Evolutionary conservation across 441 rosid species (phyloP), one percentile per base, ranked within the genome.

Genomic region (Gossypium aridum): DNA sequence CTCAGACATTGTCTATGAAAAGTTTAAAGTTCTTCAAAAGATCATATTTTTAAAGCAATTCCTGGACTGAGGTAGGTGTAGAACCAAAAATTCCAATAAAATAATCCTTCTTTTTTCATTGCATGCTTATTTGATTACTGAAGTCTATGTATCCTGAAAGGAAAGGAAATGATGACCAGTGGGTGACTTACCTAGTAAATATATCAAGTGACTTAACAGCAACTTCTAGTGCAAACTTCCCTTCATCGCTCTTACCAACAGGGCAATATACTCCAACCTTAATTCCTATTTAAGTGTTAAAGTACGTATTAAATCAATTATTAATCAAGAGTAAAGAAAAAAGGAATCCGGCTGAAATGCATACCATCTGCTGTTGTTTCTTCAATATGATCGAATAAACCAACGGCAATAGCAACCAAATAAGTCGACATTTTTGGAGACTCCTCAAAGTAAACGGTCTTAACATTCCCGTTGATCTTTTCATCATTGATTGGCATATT

Each of bases 361-460:
- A 53, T 87, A 96, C 98, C 98, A 79, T 93, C 97, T 14, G 96
- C 80, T 39, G 99, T 93, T 61, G 87, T 87, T 81, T 90, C 97
- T 83, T 96, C 98, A 39, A 93, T 83, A 69, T 87, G 90, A 82
- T 92, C 94, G 78, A 96, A 96, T 83, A 93, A 81, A 71, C 99
- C 99, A 76, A 96, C 88, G 13, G 87, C 97, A 83, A 96, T 78
- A 3, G 99, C 98, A 7, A 96, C 97, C 86, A 96, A 85, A 87
- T 96, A 96, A 12, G 97, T 96, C 26, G 99, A 96, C 98, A 96
- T 96, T 70, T 88, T 82, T 13, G 99, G 98, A 0, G 99, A 83
- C 81, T 96, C 98, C 78, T 90, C 87, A 76, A 87, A 93, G 3
- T 79, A 86, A 69, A 96, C 90, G 7, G 84, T 82, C 88, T 93